Evolutionary conservation across 2,329 filamentous ascomycete species (phyloP).

Genomic region (Fusarium circinatum): DNA sequence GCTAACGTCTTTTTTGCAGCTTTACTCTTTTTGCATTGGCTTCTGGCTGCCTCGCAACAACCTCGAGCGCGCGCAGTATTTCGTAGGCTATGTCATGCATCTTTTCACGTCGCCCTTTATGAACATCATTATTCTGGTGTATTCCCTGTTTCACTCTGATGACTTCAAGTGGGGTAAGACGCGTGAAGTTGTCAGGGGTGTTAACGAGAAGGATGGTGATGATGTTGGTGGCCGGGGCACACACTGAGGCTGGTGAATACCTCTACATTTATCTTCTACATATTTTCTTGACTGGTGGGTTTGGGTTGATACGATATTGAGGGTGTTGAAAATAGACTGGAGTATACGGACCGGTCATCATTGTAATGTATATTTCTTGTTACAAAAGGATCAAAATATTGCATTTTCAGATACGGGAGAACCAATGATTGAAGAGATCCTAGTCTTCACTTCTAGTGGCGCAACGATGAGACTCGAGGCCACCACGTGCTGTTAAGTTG

Average conservation of each 20-base stretch:
- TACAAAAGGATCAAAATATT: neutral
- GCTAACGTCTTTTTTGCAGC: constrained; percentile 40
- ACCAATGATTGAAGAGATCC: neutral
- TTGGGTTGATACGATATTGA: neutral
- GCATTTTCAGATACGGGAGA: neutral
- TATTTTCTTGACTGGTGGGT: neutral
- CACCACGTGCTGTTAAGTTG: neutral
- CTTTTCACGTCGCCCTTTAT: constrained; percentile 53
- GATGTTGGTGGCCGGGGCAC: constrained; percentile 41
- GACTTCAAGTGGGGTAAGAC: constrained; percentile 61
- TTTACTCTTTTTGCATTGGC: constrained; percentile 55
- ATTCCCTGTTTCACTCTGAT: constrained; percentile 55
- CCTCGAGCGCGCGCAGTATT: constrained; percentile 52
- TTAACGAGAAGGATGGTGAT: constrained; percentile 42
- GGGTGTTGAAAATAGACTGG: neutral
- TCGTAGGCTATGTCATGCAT: constrained; percentile 52
- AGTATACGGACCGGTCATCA: constrained; percentile 11
- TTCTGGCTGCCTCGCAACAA: constrained; percentile 55
- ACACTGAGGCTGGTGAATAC: constrained; percentile 19
- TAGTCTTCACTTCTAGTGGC: neutral
- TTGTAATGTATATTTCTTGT: constrained; percentile 24
- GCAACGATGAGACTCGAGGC: neutral
- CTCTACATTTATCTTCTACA: neutral
- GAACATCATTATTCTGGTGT: constrained; percentile 55
- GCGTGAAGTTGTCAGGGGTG: constrained; percentile 48